Evolutionary conservation across 2,329 filamentous ascomycete genomes (phyloP), one percentile per base, ranked within the genome.

Genomic region (Calonectria ilicicola): DNA sequence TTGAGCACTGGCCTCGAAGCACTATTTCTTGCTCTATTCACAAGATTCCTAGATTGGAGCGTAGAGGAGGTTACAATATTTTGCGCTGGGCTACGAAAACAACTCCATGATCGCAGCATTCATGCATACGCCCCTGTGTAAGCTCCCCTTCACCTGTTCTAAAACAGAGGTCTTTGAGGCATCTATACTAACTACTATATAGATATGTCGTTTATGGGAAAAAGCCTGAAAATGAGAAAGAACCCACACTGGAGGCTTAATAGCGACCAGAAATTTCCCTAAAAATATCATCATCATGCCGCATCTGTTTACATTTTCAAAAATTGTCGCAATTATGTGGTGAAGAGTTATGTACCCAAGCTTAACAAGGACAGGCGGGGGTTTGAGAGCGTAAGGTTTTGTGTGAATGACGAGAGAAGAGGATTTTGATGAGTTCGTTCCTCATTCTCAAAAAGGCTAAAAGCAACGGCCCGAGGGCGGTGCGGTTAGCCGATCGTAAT

Each of bases 111-210:
- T 15, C 38, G 29, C 5, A 40, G 21, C 6, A 73, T 73, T 6
- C 71, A 73, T 42, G 67, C 63, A 5, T 70, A 73, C 8, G 47
- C 47, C 2, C 71, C 71, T 9, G 44, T 73, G 71, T 70, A 66
- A 35, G 69, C 32, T 23, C 21, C 15, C 17, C 5, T 3, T 10
- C 8, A 14, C 6, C 2, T 32, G 6, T 14, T 9, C 23, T 53
- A 8, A n/a, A 12, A 8, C 53, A 4, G 15, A 23, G 21, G 19
- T 5, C 7, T 42, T 42, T 19, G 8, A 29, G 26, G 5, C 6
- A 38, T 10, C 4, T 9, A 4, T 8, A 29, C 32, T 69, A 56
- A 69, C 32, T 19, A 21, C 6, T 26, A 3, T 26, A 53, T n/a
- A 69, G 67, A 19, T 64, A 64, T 15, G 23, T 69, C 5, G 67